Base-by-base conservation (phyloP, 345 rosid genomes). In the Linum tenue region DNA sequence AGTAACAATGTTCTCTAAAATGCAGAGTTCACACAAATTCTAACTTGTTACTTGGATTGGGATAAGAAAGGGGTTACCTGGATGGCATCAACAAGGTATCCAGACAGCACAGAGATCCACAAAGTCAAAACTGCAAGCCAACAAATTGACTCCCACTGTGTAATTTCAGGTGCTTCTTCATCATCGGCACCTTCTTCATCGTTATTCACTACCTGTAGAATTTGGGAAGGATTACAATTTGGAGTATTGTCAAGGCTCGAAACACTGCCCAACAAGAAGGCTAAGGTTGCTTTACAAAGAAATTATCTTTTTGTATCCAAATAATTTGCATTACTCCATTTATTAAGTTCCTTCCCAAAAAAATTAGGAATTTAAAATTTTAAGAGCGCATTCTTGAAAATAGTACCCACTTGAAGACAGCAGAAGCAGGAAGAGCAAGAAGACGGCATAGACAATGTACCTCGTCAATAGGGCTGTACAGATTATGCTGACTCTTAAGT, bases 81-180 rank as follows among this genome's bases (percentile, higher is more conserved):
- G 59, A 83, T 78, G 35, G 82, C 78, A 70, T 70, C 78, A 3
- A 83, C 81, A 11, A 83, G 72, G 66, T 66, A 80, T 64, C 74
- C 82, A 36, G 86, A 83, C 67, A 83, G 67, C 61, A 83, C 10
- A 16, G 86, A 68, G 31, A 83, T 81, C 75, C 79, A 80, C 2
- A 62, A 8, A 38, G 86, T 80, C 68, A 83, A 58, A 63, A 80
- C 16, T 12, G 69, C 65, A 42, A 83, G 73, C 84, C 86, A 80
- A 15, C 62, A 60, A 67, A 80, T 70, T 65, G 84, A 69, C 76
- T 80, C 81, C 80, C 78, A 68, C 65, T 64, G 68, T 58, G 79
- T 71, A 39, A 83, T 76, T 63, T 74, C 84, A 10, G 79, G 78
- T 37, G 50, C 71, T 72, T 80, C 86, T 38, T 82, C 81, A 8